phyloP scores from a whole-genome alignment of 495 filamentous ascomycete genomes.

The Aspergillus homomorphus region DNA sequence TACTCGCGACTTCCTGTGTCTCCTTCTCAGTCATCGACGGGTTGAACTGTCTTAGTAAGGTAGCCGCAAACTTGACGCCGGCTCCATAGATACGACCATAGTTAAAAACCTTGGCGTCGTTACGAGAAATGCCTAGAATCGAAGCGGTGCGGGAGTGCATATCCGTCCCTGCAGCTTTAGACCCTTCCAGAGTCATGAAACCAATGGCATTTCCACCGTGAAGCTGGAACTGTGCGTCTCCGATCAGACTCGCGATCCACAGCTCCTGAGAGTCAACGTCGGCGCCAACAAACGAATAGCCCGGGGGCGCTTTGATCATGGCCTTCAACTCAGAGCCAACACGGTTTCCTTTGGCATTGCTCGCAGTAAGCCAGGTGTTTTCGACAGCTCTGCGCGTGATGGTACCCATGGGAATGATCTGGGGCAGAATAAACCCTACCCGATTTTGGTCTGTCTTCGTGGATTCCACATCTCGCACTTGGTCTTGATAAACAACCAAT shows the following conservation, averaged over 20 bases:
- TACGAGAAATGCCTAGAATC: conserved; percentile 89
- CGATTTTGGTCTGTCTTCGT: conserved; percentile 22
- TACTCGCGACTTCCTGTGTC: conserved; percentile 69
- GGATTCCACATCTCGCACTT: conserved; percentile 36
- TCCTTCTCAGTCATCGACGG: conserved; percentile 72
- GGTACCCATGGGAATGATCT: conserved; percentile 98
- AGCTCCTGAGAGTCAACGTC: conserved; percentile 99
- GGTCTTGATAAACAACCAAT: conserved; percentile 82
- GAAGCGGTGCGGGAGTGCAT: conserved; percentile 89
- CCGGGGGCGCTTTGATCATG: conserved; percentile 89
- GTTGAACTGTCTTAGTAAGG: conserved; percentile 89
- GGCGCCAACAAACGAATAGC: conserved; percentile 91
- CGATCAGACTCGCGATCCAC: conserved; percentile 95
- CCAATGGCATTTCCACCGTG: conserved; percentile 96
- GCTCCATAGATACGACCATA: conserved; percentile 98
- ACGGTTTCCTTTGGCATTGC: conserved; percentile 91
- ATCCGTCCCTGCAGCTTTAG: conserved; percentile 89
- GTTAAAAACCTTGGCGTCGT: conserved; percentile 97
- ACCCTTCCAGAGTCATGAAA: conserved; percentile 98
- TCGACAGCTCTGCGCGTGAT: conserved; percentile 96
- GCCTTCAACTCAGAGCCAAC: conserved; percentile 97
- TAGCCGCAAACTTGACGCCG: conserved; percentile 87
- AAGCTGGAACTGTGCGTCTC: conserved; percentile 87
- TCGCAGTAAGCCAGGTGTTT: conserved; percentile 97
- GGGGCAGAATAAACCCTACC: conserved; percentile 92